Evolutionary conservation across 257 asterid genomes (phyloP), one percentile per base, ranked within the genome.

Genomic region (Eustoma russellianum): DNA sequence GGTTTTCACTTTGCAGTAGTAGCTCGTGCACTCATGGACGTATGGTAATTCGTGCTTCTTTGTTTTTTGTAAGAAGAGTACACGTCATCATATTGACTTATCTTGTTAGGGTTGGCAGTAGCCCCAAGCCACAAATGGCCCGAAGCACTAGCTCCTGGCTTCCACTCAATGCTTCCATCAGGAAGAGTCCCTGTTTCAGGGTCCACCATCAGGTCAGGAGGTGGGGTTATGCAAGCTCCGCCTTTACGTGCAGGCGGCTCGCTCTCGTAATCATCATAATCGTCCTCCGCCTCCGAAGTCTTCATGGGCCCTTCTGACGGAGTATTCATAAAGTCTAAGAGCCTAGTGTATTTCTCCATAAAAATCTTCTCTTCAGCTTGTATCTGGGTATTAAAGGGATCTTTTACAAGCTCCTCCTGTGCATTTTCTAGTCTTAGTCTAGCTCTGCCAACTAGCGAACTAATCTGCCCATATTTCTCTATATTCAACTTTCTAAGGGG

Each of bases 211-310:
- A 91, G 77, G 76, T 80, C 66, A 7, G 79, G 76, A 18, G 97
- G 97, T 10, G 94, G 98, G 53, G 97, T 97, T 34, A 92, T 92
- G 62, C 95, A 81, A 44, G 97, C 94, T 46, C 98, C 97, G 44
- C 97, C 97, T 52, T 79, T 88, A 16, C 95, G 90, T 9, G 68
- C 77, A 7, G 81, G 76, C 24, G 79, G 62, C 43, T 76, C 85
- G 62, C 88, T 74, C 69, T 83, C 97, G 28, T 79, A 87, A 34
- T 78, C 95, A 44, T 85, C 97, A 28, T 79, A 87, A 34, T 78
- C 95, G 44, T 74, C 95, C 30, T 82, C 75, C 6, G 84, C 57
- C 45, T 67, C 94, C 1, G 86, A 75, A 44, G 78, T 55, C 53
- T 80, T 84, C 80, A 77, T 70, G 48, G 90, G 95, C 24, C 98